Percentiles rank a stretch among this genome's conserved stretches.
These are phyloP conservation scores for Fusarium incarnatum DNA, from an alignment of 2,329 filamentous ascomycete species.

Conservation along the genomic window DNA sequence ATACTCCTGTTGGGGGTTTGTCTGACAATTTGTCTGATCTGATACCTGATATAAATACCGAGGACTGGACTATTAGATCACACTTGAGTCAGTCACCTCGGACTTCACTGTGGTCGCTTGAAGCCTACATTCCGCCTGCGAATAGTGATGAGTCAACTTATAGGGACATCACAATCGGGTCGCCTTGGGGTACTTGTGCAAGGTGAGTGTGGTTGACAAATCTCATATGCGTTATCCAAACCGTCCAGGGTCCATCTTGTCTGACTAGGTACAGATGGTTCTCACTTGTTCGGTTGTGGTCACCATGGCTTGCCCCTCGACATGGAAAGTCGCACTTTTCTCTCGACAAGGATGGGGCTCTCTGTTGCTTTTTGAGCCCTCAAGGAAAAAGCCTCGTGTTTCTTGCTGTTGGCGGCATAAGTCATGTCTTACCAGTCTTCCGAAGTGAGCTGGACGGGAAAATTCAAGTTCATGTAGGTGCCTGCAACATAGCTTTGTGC, in stretches of 20 bases:
- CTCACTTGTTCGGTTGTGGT: slow-evolving; percentile 81
- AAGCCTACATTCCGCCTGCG: slow-evolving; percentile 66
- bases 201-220: slow-evolving; percentile 55
- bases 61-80: slow-evolving; percentile 63
- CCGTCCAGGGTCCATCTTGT: background rate
- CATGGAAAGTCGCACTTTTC: slow-evolving; percentile 77
- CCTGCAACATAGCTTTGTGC: background rate
- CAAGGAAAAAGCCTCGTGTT: slow-evolving; percentile 81
- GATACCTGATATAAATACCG: slow-evolving; percentile 66
- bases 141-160: slow-evolving; percentile 68
- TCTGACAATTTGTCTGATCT: slow-evolving; percentile 63
- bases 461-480: slow-evolving; percentile 71
- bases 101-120: slow-evolving; percentile 78
- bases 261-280: slow-evolving; percentile 72
- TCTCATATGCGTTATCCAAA: background rate
- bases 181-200: slow-evolving; percentile 67
- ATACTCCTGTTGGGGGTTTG: slow-evolving; percentile 43
- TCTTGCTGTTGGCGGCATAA: slow-evolving; percentile 79
- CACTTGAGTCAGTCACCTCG: slow-evolving; percentile 74
- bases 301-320: slow-evolving; percentile 88
- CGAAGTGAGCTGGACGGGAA: slow-evolving; percentile 72
- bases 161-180: slow-evolving; percentile 69
- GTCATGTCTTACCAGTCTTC: slow-evolving; percentile 77
- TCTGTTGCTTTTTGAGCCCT: slow-evolving; percentile 80
- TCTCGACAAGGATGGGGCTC: slow-evolving; percentile 80